Evolutionary conservation across 108 stramenopile species (phyloP), one percentile per base, ranked within the genome.

Genomic region (Aurantiochytrium sp.): DNA sequence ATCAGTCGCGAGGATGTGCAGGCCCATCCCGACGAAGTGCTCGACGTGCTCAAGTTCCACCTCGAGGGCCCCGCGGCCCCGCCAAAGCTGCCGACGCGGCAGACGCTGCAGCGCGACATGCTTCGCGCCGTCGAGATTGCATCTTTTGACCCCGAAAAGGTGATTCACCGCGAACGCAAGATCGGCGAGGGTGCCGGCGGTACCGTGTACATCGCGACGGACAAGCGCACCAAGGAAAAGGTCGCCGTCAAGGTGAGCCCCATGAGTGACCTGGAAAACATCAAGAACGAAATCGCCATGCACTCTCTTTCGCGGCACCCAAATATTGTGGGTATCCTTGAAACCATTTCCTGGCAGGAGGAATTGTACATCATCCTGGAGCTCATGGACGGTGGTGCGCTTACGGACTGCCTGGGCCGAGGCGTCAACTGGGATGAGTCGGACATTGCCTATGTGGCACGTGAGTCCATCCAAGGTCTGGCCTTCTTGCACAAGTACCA

Each of bases 231-330:
- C 23, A 91, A 91, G 23, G 60, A 93, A 90, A 60, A 60, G 88
- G 64, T 43, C 25, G 95, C 95, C 51, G 55, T 95, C 44, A 95
- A 95, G 91, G 87, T 93, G n/a, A 92, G 92, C 23, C 93, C 93
- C 5, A 59, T 93, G 18, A 89, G 89, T 53, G 93, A 95, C 58
- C 88, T 95, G 60, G 91, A 87, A 14, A 93, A 94, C 21, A 64
- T 95, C 14, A 91, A 89, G 60, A 94, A 94, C 88, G 95, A 95
- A 73, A 95, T 95, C 60, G 95, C 94, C n/a, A 91, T 95, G 93
- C 95, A 95, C 90, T 89, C 90, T 19, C 59, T 95, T 45, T 89
- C 90, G 58, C 43, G 60, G 55, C 95, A 95, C 92, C 88, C 88
- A 14, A 94, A 93, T 71, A 92, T 95, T 57, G 95, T 95, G 16